A percentile compares a stretch with the other conserved stretches of the same genome.
phyloP scores from a whole-genome alignment of 2,329 filamentous ascomycete genomes.

The Teratosphaeria destructans region DNA sequence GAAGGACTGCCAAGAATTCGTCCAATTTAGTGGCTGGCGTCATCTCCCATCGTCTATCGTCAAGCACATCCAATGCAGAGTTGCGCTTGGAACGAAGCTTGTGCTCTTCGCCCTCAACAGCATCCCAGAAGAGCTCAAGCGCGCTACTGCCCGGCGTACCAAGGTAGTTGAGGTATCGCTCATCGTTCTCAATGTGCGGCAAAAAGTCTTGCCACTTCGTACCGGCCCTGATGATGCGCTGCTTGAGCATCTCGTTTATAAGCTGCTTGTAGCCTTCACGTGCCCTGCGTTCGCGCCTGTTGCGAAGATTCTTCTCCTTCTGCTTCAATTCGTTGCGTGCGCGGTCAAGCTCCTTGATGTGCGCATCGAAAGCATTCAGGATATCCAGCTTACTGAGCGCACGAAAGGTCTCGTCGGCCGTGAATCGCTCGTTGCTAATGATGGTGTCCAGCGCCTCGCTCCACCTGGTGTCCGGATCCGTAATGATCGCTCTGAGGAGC shows the following conservation, averaged over 20 bases:
- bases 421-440: slow-evolving; percentile 64
- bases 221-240: slow-evolving; percentile 77
- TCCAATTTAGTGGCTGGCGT: slow-evolving; percentile 77
- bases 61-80: slow-evolving; percentile 23
- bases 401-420: slow-evolving; percentile 75
- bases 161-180: slow-evolving; percentile 72
- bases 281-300: slow-evolving; percentile 72
- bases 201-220: slow-evolving; percentile 81
- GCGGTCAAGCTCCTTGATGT: slow-evolving; percentile 86
- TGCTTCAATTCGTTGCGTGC: slow-evolving; percentile 86
- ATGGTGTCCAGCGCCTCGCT: slow-evolving; percentile 77
- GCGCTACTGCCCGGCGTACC: slow-evolving; percentile 56
- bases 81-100: slow-evolving; percentile 23
- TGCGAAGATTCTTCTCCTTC: slow-evolving; percentile 70
- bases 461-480: slow-evolving; percentile 94
- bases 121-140: slow-evolving; percentile 90
- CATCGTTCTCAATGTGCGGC: slow-evolving; percentile 64
- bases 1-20: slow-evolving; percentile 75
- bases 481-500: slow-evolving; percentile 66
- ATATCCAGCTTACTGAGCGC: slow-evolving; percentile 80
- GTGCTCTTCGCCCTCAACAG: slow-evolving; percentile 86
- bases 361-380: slow-evolving; percentile 84
- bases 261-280: slow-evolving; percentile 71
- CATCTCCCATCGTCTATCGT: slow-evolving; percentile 85
- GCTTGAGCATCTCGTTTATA: slow-evolving; percentile 60